These are phyloP conservation scores for Macrotyloma uniflorum DNA, from an alignment of 306 rosid species.

Conservation along the genomic window DNA sequence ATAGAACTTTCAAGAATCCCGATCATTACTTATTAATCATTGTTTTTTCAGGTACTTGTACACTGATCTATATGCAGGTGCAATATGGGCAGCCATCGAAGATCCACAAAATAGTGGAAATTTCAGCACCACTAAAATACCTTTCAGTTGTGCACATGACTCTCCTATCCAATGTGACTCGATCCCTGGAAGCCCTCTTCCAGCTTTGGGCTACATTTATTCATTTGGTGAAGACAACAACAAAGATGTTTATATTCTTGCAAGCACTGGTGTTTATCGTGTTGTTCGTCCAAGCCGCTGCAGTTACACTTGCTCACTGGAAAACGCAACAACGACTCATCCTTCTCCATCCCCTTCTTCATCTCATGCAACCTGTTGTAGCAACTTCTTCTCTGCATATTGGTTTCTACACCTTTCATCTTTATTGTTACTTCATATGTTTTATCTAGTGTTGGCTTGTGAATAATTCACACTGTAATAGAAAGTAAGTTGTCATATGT, in stretches of 20 bases:
- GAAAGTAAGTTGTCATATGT: too few species aligned
- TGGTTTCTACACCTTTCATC: constrained; percentile 36
- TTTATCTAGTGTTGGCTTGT: not conserved
- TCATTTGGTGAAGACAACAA: constrained; percentile 81
- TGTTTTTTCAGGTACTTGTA: constrained; percentile 66
- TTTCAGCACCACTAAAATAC: constrained; percentile 54
- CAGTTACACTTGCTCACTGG: constrained; percentile 50
- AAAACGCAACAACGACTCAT: constrained; percentile 46
- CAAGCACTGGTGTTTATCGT: constrained; percentile 75
- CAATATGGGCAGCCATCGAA: constrained; percentile 71
- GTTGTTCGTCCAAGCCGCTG: constrained; percentile 80
- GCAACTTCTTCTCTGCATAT: constrained; percentile 18
- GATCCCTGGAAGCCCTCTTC: constrained; percentile 54
- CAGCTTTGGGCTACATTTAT: constrained; percentile 65
- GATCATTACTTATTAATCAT: too few species aligned
- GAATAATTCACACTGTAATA: too few species aligned
- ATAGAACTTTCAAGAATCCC: too few species aligned
- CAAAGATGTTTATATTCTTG: constrained; percentile 64
- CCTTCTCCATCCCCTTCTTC: constrained; percentile 6
- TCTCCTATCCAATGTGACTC: constrained; percentile 64
- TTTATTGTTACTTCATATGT: constrained; percentile 29
- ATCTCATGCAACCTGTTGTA: constrained; percentile 34
- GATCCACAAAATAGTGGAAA: constrained; percentile 78
- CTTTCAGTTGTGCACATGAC: constrained; percentile 71
- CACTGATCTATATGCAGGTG: constrained; percentile 74